A percentile compares a stretch with the other conserved stretches of the same genome.
Conservation (phyloP, 2,329 filamentous ascomycete species). For the Lachnellula subtilissima region DNA sequence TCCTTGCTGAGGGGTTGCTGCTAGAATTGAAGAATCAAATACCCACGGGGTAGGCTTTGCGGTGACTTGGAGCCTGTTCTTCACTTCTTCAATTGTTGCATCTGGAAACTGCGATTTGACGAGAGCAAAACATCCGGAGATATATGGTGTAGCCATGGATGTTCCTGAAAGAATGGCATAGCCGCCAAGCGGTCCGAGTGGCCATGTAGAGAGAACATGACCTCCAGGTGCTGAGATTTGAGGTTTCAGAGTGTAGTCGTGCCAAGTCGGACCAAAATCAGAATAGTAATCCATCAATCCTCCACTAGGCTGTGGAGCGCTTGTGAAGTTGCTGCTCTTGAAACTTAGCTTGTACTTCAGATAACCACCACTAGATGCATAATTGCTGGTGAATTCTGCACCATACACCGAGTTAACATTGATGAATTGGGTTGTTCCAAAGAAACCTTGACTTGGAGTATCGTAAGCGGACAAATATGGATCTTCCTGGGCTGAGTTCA, state of each 20-base stretch:
- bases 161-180: constrained; percentile 35
- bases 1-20: constrained; percentile 33
- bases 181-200: constrained; percentile 26
- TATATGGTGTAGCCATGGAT: constrained; percentile 35
- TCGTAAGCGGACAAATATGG: constrained; percentile 17
- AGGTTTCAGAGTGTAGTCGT: constrained; percentile 13
- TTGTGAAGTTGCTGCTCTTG: constrained; percentile 2
- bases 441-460: constrained; percentile 11
- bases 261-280: constrained; percentile 17
- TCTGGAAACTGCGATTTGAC: constrained; percentile 32
- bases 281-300: constrained; percentile 20
- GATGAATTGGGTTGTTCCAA: constrained; percentile 9
- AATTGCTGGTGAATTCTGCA: constrained; percentile 9
- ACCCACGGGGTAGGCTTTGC: constrained; percentile 27
- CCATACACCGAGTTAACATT: constrained; percentile 11
- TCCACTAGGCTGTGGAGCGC: constrained; percentile 7
- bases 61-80: constrained; percentile 30
- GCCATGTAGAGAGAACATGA: constrained; percentile 34
- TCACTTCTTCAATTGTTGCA: constrained; percentile 27
- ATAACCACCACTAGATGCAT: constrained; percentile 11
- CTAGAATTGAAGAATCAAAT: constrained; percentile 27
- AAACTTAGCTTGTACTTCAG: constrained; percentile 12
- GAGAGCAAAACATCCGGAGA: constrained; percentile 33
- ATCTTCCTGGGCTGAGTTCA: neutral
- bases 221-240: constrained; percentile 33